These are phyloP conservation scores for Melastoma candidum DNA, from an alignment of 441 rosid genomes.

Conservation along the genomic window DNA sequence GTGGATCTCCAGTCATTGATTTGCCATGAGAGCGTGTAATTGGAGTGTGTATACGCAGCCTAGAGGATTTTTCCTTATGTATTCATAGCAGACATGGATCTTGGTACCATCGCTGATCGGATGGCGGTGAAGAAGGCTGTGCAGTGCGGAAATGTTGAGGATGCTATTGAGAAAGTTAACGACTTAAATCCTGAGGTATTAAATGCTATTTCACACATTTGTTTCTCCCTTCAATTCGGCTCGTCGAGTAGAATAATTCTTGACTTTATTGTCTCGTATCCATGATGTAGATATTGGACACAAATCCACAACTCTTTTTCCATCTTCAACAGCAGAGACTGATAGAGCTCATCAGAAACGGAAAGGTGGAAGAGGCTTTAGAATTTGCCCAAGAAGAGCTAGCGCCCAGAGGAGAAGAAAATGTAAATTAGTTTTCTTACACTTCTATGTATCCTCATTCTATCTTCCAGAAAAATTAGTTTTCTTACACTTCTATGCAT, in stretches of 20 bases:
- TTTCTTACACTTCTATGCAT: too few species aligned
- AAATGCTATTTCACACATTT: not conserved
- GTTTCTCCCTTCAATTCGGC: not conserved
- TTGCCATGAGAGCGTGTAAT: too few species aligned
- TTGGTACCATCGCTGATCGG: constrained; percentile 77
- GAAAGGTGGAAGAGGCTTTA: constrained; percentile 83
- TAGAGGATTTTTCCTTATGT: constrained; percentile 32
- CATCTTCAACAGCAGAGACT: constrained; percentile 97
- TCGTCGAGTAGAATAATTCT: not conserved
- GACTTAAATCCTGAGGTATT: constrained; percentile 89
- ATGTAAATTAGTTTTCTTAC: constrained; percentile 29
- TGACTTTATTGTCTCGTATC: constrained; percentile 12
- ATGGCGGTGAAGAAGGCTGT: constrained; percentile 97
- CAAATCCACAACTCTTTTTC: constrained; percentile 91
- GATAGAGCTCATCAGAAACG: constrained; percentile 88
- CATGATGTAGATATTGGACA: constrained; percentile 63
- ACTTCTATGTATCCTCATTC: not conserved
- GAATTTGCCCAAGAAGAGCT: constrained; percentile 98
- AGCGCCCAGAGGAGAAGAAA: constrained; percentile 95
- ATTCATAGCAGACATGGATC: constrained; percentile 82
- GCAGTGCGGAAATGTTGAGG: constrained; percentile 87
- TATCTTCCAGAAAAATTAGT: not conserved
- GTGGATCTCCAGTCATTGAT: not conserved
- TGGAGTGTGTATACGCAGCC: too few species aligned
- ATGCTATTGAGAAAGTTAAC: constrained; percentile 92